These are phyloP conservation scores for Cardamine chenopodiifolia DNA, from an alignment of 345 rosid genomes.

Conservation along the genomic window DNA sequence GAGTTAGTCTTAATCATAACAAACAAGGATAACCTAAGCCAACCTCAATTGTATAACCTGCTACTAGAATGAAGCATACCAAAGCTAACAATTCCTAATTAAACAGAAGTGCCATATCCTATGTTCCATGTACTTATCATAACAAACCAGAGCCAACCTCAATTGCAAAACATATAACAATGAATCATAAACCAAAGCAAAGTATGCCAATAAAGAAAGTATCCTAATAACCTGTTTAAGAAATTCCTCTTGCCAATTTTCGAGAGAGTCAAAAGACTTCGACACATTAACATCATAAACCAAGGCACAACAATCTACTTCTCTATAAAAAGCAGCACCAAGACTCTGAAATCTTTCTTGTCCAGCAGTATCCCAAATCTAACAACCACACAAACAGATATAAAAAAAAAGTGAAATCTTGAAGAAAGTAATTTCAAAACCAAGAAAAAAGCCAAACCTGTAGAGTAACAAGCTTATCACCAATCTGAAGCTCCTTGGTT, in stretches of 20 bases:
- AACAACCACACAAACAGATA: neutral
- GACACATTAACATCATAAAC: constrained; percentile 91
- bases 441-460: constrained; percentile 54
- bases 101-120: neutral
- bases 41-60: neutral
- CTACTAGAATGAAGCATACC: neutral
- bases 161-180: neutral
- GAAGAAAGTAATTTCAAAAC: neutral
- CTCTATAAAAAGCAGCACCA: constrained; percentile 96
- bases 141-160: neutral
- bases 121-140: neutral
- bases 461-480: constrained; percentile 86
- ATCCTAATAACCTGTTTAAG: constrained; percentile 74
- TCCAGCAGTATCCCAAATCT: constrained; percentile 99
- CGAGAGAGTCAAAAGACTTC: constrained; percentile 89
- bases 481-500: constrained; percentile 95
- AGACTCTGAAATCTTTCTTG: constrained; percentile 97
- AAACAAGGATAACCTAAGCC: neutral
- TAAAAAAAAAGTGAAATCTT: neutral
- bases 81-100: too few relatives aligned
- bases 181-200: neutral
- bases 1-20: neutral
- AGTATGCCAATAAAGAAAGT: constrained; percentile 8
- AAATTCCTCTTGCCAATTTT: constrained; percentile 97
- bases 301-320: constrained; percentile 93